Evolutionary conservation across 192 early-diverging fungal species (phyloP), one percentile per base, ranked within the genome.

Genomic region (Podila verticillata): DNA sequence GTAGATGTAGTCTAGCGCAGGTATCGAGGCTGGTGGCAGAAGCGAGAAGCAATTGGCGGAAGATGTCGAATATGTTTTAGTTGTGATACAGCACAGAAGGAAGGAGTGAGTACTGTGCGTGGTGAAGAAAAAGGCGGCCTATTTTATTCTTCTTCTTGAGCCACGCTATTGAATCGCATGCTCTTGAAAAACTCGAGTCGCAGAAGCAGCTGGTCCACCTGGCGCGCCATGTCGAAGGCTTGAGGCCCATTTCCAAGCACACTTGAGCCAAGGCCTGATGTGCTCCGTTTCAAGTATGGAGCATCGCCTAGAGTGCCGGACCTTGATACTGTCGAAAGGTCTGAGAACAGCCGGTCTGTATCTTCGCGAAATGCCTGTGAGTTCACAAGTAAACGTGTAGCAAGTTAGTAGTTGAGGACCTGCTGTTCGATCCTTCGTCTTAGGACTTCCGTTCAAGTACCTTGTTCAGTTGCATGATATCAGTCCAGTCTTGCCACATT

Each of bases 401-500:
- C 36, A 39, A 44, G 39, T 44, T 44, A 44, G 39, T 44, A 8
- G 36, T 12, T 12, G 36, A 12, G 3, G 9, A 39, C 10, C 13
- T 12, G 34, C 10, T 39, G n/a, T 39, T 2, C 9, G 36, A 39
- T 39, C 10, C 10, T 39, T 39, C 7, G 32, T n/a, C 31, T 47
- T 19, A 60, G 36, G 1, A 12, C n/a, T 1, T 49, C 29, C 17
- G 47, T 24, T 8, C 13, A 30, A 61, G 10, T 65, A 72, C 77
- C 61, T 70, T 63, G 24, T 72, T 67, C 22, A 80, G 22, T 7
- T 51, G 64, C 17, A 48, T 66, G 5, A 80, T 66, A 7, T 72
- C 61, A 2, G 51, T 64, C 77, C 77, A 80, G 28, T 80, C 77
- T 54, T 80, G 51, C 70, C 70, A 72, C 70, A 80, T 63, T 20